Percentiles rank a stretch among this genome's conserved stretches.
Conservation (phyloP, 2,329 filamentous ascomycete genomes). For the Parascedosporium putredinis region DNA sequence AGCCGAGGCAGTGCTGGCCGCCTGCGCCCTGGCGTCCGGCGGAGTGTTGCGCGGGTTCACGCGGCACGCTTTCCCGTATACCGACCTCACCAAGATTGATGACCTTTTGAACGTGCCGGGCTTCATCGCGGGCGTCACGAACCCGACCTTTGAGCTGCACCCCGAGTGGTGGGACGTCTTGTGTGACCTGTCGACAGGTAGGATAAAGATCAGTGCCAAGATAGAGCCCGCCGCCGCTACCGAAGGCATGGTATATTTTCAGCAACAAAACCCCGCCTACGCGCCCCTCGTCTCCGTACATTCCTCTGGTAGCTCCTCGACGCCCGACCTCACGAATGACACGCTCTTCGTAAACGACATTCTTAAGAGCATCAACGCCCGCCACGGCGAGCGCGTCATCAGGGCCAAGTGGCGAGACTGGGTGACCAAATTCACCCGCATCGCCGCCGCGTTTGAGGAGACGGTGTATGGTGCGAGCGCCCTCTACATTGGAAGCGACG, state of each 20-base stretch:
- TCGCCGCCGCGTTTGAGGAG: constrained; percentile 91
- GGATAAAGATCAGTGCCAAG: constrained; percentile 86
- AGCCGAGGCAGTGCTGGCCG: constrained; percentile 94
- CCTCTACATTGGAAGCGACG: constrained; percentile 72
- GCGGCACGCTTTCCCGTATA: constrained; percentile 93
- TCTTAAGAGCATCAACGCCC: constrained; percentile 68
- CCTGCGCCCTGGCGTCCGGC: constrained; percentile 85
- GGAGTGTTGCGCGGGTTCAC: constrained; percentile 91
- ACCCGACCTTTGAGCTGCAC: constrained; percentile 89
- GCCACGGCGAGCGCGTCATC: constrained; percentile 83
- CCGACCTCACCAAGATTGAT: constrained; percentile 94
- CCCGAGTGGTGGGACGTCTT: constrained; percentile 97
- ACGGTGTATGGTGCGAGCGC: constrained; percentile 88
- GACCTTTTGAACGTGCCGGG: constrained; percentile 91
- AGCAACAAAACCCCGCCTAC: constrained; percentile 60
- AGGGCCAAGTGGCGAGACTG: constrained; percentile 89
- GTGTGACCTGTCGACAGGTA: constrained; percentile 82
- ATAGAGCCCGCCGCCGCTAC: constrained; percentile 74
- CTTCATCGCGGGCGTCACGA: constrained; percentile 96
- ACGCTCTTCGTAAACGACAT: constrained; percentile 82
- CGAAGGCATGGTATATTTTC: constrained; percentile 79
- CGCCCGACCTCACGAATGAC: constrained; percentile 70
- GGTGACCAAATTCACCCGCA: constrained; percentile 86
- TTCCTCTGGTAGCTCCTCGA: constrained; percentile 29
- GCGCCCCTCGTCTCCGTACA: constrained; percentile 31